phyloP scores from a whole-genome alignment of 2,329 filamentous ascomycete genomes.

The Diplodia intermedia region DNA sequence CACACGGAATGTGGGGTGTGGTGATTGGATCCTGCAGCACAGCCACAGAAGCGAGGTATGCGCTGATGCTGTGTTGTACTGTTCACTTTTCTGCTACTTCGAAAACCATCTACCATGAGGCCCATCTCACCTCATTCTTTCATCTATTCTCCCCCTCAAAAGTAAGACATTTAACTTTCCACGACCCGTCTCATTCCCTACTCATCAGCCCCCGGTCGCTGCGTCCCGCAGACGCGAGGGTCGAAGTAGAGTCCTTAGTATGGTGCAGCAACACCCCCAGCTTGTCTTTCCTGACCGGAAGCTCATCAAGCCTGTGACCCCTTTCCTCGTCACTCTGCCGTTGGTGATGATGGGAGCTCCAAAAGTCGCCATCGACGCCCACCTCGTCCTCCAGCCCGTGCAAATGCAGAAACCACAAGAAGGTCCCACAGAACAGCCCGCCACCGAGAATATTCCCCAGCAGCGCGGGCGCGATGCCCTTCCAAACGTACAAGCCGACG shows the following conservation, averaged over 20 bases:
- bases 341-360: not conserved
- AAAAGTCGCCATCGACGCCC: constrained; percentile 12
- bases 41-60: no score
- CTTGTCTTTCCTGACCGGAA: constrained; percentile 1
- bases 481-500: constrained; percentile 42
- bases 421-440: constrained; percentile 21
- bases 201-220: not conserved
- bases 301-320: not conserved
- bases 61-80: no score
- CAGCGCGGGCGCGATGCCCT: constrained; percentile 39
- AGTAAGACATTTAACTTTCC: not conserved
- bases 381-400: constrained; percentile 3
- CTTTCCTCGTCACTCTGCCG: constrained; percentile 14
- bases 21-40: no score
- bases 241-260: constrained; percentile 3
- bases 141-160: not conserved
- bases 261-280: not conserved
- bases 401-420: constrained; percentile 26
- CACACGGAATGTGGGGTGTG: no score
- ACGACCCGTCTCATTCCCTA: not conserved
- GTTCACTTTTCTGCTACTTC: no score
- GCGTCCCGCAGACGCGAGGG: not conserved
- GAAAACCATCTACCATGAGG: no score
- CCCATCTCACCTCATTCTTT: not conserved
- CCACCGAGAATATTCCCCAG: constrained; percentile 41